These are phyloP conservation scores for Trametes versicolor DNA, from an alignment of 1,284 basidiomycete genomes.

Conservation along the genomic window DNA sequence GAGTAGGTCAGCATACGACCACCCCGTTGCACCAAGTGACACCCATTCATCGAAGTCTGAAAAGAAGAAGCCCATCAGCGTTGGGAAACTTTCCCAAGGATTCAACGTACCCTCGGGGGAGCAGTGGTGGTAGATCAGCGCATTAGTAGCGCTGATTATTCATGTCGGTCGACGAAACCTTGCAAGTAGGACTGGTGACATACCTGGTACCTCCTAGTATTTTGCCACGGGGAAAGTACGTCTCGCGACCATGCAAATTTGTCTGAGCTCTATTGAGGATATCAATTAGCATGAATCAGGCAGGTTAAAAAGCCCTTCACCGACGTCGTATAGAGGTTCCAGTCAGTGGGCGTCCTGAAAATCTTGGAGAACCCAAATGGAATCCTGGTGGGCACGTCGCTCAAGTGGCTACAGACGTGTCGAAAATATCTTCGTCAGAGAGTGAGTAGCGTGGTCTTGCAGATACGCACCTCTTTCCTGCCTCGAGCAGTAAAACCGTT, in stretches of 20 bases:
- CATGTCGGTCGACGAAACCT: background rate
- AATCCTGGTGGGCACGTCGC: constrained; percentile 7
- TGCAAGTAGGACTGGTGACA: background rate
- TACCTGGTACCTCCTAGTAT: constrained; percentile 25
- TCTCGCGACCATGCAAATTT: constrained; percentile 1
- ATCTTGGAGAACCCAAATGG: constrained; percentile 19
- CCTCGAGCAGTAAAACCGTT: constrained; percentile 30
- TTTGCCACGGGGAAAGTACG: constrained; percentile 17
- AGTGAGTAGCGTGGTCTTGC: background rate
- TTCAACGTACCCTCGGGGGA: constrained; percentile 16
- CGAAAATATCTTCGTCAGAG: background rate
- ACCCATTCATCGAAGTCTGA: constrained; percentile 52
- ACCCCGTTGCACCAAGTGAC: constrained; percentile 45
- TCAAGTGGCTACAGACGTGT: constrained; percentile 13
- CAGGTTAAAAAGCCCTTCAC: background rate
- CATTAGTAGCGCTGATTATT: constrained; percentile 15
- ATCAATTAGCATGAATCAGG: background rate
- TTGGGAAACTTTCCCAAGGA: background rate
- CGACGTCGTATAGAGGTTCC: constrained; percentile 20
- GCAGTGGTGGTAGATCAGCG: constrained; percentile 22
- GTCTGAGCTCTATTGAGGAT: constrained; percentile 14
- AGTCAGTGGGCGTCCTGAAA: constrained; percentile 15
- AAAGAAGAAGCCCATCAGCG: too few relatives aligned
- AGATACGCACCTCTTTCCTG: constrained; percentile 26
- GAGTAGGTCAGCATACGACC: constrained; percentile 45